phyloP scores from a whole-genome alignment of 2,329 filamentous ascomycete species.

The Nannizzia gypsea region DNA sequence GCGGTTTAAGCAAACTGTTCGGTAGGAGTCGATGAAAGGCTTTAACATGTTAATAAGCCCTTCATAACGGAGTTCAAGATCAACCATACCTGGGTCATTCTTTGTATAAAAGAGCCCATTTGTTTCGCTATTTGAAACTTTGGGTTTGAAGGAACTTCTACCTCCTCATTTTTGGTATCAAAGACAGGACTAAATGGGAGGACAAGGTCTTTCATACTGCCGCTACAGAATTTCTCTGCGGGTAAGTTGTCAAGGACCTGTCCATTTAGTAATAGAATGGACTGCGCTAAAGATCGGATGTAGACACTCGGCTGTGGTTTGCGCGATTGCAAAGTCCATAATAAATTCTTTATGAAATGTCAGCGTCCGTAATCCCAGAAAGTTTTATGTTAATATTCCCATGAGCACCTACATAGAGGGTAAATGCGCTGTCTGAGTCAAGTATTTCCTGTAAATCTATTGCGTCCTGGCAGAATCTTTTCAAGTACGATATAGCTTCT shows the following conservation, averaged over 20 bases:
- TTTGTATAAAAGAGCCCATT: conserved; percentile 57
- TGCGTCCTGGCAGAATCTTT: conserved; percentile 59
- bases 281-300: conserved; percentile 66
- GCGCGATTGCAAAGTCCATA: conserved; percentile 38
- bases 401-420: conserved; percentile 49
- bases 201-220: conserved; percentile 67
- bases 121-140: conserved; percentile 59
- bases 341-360: conserved; percentile 7
- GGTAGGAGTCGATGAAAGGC: conserved; percentile 71
- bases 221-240: conserved; percentile 63
- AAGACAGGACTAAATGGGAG: conserved; percentile 61
- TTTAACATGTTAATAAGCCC: conserved; percentile 29
- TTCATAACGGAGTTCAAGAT: not conserved
- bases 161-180: conserved; percentile 60
- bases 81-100: conserved; percentile 35
- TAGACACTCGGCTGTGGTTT: conserved; percentile 76
- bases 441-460: conserved; percentile 56
- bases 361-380: not conserved
- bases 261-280: conserved; percentile 61
- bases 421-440: conserved; percentile 55
- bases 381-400: not conserved
- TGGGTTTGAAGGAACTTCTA: conserved; percentile 62
- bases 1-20: conserved; percentile 77
- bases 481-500: conserved; percentile 58
- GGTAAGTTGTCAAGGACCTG: conserved; percentile 55